Evolutionary conservation across 108 stramenopile genomes (phyloP).

Genomic region (Thalassiosira profunda): DNA sequence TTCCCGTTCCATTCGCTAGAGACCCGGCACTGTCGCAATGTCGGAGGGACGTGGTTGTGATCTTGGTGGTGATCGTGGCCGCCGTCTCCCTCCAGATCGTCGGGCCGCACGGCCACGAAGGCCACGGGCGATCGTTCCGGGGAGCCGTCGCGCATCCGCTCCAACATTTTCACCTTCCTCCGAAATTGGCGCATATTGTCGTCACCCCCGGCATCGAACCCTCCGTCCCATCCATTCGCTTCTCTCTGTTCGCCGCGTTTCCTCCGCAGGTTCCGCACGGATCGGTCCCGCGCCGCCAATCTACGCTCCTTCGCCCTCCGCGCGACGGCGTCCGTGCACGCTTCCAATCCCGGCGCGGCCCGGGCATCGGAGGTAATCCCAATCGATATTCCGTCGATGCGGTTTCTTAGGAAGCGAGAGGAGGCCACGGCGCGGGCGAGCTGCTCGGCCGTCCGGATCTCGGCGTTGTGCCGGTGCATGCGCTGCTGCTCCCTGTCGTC

Average conservation of each 20-base stretch:
- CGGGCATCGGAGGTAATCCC: constrained; percentile 56
- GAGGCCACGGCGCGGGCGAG: constrained; percentile 49
- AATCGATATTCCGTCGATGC: constrained; percentile 59
- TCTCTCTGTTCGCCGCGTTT: background rate
- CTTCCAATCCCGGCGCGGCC: constrained; percentile 71
- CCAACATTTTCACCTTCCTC: constrained; percentile 4
- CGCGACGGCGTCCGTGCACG: constrained; percentile 61
- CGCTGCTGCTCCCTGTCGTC: background rate
- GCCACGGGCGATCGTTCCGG: constrained; percentile 46
- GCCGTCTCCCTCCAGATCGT: constrained; percentile 60
- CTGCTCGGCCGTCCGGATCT: constrained; percentile 30
- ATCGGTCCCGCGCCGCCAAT: background rate
- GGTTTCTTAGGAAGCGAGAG: constrained; percentile 34
- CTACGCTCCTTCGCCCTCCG: constrained; percentile 51
- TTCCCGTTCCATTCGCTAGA: constrained; percentile 62
- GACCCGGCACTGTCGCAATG: constrained; percentile 48
- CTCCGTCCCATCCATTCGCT: no score
- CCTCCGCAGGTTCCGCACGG: background rate
- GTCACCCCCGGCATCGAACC: no score
- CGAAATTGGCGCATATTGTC: no score
- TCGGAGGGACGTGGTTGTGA: constrained; percentile 37
- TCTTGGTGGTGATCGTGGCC: no score
- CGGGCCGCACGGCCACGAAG: constrained; percentile 42
- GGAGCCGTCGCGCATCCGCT: constrained; percentile 13
- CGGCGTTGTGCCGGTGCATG: constrained; percentile 19